A percentile compares a stretch with the other conserved stretches of the same genome.
Evolutionary conservation across 2,329 filamentous ascomycete species (phyloP).

Genomic region (Pseudopyrenochaeta lycopersici): DNA sequence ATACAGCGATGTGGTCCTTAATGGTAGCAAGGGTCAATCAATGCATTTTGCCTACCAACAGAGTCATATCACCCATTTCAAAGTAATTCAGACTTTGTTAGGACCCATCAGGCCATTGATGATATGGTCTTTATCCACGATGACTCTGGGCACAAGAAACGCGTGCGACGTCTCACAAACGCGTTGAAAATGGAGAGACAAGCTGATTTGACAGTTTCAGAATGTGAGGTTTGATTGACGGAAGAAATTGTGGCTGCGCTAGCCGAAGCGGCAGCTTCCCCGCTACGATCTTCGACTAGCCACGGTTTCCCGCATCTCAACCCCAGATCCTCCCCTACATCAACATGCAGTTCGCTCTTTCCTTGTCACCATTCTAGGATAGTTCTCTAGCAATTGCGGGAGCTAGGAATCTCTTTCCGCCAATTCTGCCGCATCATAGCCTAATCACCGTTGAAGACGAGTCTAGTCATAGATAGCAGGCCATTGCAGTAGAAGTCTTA

Average conservation of each 20-base stretch:
- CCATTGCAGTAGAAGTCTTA: too few relatives aligned
- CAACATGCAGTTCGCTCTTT: too few relatives aligned
- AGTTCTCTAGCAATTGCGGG: slow-evolving; percentile 3
- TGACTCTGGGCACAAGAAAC: not conserved
- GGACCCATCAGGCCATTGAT: not conserved
- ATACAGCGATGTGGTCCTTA: slow-evolving; percentile 8
- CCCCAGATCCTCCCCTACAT: slow-evolving; percentile 20
- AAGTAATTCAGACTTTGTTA: not conserved
- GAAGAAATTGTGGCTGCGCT: slow-evolving; percentile 37
- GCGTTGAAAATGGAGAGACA: not conserved
- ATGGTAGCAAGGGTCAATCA: not conserved
- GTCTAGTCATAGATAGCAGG: too few relatives aligned
- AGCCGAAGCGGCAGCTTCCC: slow-evolving; percentile 16
- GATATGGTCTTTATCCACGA: not conserved
- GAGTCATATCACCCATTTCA: not conserved
- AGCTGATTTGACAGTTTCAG: not conserved
- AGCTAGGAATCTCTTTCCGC: slow-evolving; percentile 8
- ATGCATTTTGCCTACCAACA: not conserved
- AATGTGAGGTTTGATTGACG: slow-evolving; percentile 27
- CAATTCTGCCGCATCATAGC: not conserved
- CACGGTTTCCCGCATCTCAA: slow-evolving; percentile 21
- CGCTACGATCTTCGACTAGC: slow-evolving; percentile 12
- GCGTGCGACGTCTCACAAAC: not conserved
- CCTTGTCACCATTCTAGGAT: too few relatives aligned
- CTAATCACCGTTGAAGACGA: too few relatives aligned